Evolutionary conservation across 2,329 filamentous ascomycete species (phyloP).

Genomic region (Dothidotthia symphoricarpi): DNA sequence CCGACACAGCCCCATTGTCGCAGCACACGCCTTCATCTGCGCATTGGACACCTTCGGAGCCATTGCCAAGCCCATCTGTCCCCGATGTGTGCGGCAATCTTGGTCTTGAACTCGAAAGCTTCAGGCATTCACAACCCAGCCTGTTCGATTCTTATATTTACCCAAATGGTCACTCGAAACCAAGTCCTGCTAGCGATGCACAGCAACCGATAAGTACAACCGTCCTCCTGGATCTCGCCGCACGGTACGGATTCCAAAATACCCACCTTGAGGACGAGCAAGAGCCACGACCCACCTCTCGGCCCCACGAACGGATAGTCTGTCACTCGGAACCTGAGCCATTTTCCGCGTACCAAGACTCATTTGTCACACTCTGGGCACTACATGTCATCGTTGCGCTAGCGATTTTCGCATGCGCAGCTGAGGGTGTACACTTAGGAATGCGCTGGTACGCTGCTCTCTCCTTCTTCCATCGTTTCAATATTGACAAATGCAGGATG

Average conservation of each 20-base stretch:
- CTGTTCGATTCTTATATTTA: slow-evolving; percentile 27
- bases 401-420: slow-evolving; percentile 28
- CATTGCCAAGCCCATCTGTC: slow-evolving; percentile 12
- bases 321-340: slow-evolving; percentile 22
- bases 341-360: slow-evolving; percentile 22
- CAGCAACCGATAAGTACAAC: slow-evolving; percentile 20
- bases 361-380: slow-evolving; percentile 23
- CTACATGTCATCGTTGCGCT: slow-evolving; percentile 30
- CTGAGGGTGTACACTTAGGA: slow-evolving; percentile 24
- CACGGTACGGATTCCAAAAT: slow-evolving; percentile 1
- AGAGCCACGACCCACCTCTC: slow-evolving; percentile 7
- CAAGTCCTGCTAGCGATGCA: slow-evolving; percentile 5
- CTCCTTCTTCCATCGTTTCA: too few species aligned
- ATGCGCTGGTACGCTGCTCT: slow-evolving; percentile 18
- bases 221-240: slow-evolving; percentile 17
- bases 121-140: slow-evolving; percentile 25
- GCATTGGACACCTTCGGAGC: slow-evolving; percentile 21
- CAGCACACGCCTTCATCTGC: slow-evolving; percentile 19
- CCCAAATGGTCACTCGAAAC: slow-evolving; percentile 1
- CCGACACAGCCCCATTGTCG: slow-evolving; percentile 9
- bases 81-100: slow-evolving; percentile 24
- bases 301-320: slow-evolving; percentile 17
- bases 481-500: slow-evolving; percentile 4
- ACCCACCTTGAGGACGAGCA: neutral
- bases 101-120: slow-evolving; percentile 26